Base-by-base conservation (phyloP, 2,329 filamentous ascomycete genomes). In the Fusarium sp. region DNA sequence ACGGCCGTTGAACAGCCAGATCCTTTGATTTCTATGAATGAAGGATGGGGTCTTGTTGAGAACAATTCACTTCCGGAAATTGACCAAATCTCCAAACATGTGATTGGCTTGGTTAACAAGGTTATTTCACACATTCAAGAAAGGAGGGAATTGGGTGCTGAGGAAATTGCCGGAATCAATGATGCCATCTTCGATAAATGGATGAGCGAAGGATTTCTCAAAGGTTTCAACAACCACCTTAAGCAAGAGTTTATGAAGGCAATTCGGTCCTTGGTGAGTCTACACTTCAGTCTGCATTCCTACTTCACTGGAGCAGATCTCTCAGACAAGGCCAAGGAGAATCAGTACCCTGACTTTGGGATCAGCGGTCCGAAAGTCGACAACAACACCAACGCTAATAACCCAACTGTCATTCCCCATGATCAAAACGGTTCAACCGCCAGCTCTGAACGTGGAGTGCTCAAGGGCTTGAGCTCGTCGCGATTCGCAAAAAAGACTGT, bases 161-260 rank as follows among this genome's bases (percentile, higher is more conserved):
- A 55, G 6, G 67, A 72, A 7, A 35, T 76, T 9, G 41, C 23
- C 6, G 73, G 68, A 3, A 70, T 78, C 10, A 68, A 75, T 20
- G 72, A 76, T 7, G 67, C 65, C 0, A 66, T 74, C 4, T 62
- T 76, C 13, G 67, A 73, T 2, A 58, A 68, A 20, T 77, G 75
- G 75, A 52, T 71, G 8, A 33, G 58, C 5, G 61, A 72, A 14
- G 74, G 74, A 0, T 71, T 71, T 17, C 62, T 78, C n/a, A 44
- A 39, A 22, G 57, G 65, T 6, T 65, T 52, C 10, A 58, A 74
- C 8, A 69, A 75, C 13, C 64, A 70, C 7, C 57, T 76, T 23
- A 74, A 69, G 23, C 49, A 70, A 1, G 65, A 68, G 4, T 47
- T 75, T 1, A 25, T 74, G 4, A 27, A 65, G 0, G 40, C 75